Base-by-base conservation (phyloP, 495 filamentous ascomycete genomes). In the Penicillium nucicola region DNA sequence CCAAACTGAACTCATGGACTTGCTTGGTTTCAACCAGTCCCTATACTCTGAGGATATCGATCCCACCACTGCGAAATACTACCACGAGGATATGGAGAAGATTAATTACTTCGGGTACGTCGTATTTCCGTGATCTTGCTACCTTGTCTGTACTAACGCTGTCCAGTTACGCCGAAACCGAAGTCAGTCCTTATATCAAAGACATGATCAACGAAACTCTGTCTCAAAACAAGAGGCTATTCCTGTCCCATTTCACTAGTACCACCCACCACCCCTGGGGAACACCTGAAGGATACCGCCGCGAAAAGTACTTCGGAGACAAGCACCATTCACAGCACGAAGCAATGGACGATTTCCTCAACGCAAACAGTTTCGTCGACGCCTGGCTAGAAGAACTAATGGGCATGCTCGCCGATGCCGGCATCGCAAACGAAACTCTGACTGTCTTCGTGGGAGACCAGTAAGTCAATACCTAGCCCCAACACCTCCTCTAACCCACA, bases 371-470 rank as follows among this genome's bases (percentile, higher is more conserved):
- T 20, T 77, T 71, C 44, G 68, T 58, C 22, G 74, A 80, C 49
- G 45, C 62, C n/a, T 80, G 77, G 77, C 56, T 80, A 2, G 60
- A 57, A 10, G 68, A 74, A 19, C 62, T 77, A 18, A 48, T 79
- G 55, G 55, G 61, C 0, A 65, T 78, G 38, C 60, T 80, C 15
- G 61, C 72, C 17, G 72, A 79, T 15, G 58, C 70, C 17, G 74
- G 68, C 11, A 67, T 79, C 14, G 68, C 67, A 12, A 60, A 79
- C 25, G 66, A 77, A 48, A 80, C 77, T 4, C 57, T 80, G 36
- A 56, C 79, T 3, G 74, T 77, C 17, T 65, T 79, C 48, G 69
- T 77, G 7, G 77, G 77, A 49, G 75, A 72, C 39, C 70, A 74
- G 46, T 48, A 48, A 4, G 46, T 33, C 11, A 5, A 37, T n/a